These are phyloP conservation scores for Parachlorella kessleri DNA, from an alignment of 139 green algal genomes.

Conservation along the genomic window DNA sequence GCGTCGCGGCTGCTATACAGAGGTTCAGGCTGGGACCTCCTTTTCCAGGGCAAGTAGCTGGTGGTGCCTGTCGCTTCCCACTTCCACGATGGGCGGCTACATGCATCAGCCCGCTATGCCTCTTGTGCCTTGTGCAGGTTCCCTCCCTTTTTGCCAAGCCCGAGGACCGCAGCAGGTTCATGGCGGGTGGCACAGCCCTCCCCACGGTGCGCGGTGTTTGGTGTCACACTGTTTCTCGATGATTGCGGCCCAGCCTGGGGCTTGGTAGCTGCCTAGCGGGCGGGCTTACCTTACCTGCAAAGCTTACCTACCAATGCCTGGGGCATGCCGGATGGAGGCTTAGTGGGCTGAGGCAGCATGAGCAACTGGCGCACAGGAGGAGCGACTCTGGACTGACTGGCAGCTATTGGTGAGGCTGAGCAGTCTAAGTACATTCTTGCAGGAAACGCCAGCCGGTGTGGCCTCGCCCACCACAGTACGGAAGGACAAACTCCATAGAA, in stretches of 20 bases:
- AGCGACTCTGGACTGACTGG: not conserved
- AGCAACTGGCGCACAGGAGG: not conserved
- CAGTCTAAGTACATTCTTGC: too few species aligned
- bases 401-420: too few species aligned
- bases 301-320: not conserved
- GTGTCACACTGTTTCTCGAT: too few species aligned
- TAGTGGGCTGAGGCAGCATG: not conserved
- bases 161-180: constrained; percentile 8
- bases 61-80: too few species aligned
- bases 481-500: constrained; percentile 31
- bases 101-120: too few species aligned
- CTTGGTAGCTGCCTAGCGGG: too few species aligned
- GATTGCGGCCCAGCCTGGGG: too few species aligned
- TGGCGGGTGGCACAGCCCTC: not conserved
- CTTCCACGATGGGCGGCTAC: too few species aligned
- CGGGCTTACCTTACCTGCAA: too few species aligned
- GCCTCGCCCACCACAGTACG: constrained; percentile 29
- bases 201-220: constrained; percentile 1
- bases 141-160: constrained; percentile 30
- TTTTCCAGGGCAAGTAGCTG: constrained; percentile 9
- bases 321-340: not conserved
- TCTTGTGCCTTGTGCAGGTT: not conserved
- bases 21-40: constrained; percentile 5
- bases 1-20: constrained; percentile 27
- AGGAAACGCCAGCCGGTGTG: constrained; percentile 3